Base-by-base conservation (phyloP, 2,329 filamentous ascomycete species). In the Pyricularia sp. region DNA sequence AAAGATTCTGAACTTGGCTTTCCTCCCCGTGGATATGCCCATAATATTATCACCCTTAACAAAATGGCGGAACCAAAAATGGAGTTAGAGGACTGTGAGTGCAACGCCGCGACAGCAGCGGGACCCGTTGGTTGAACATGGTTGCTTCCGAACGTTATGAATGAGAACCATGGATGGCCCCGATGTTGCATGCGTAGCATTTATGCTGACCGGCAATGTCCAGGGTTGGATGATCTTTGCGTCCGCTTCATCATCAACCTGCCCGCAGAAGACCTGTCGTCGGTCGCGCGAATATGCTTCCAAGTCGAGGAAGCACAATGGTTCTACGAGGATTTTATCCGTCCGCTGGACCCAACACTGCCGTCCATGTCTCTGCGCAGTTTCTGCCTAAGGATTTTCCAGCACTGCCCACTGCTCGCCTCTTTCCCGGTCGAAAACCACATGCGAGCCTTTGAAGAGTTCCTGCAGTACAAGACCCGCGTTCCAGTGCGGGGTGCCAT, bases 241-340 rank as follows among this genome's bases (percentile, higher is more conserved):
- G 94, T 97, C 78, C 93, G 96, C 78, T 99, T 99, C 81, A 94
- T 99, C 77, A 93, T 98, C 80, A 98, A 99, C 81, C 87, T 98
- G 71, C 95, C 96, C 64, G 86, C 92, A 72, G 93, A 95, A 79
- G 95, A 99, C 79, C 87, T 98, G 65, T 89, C 90, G 73, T 93
- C 92, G 2, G 92, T 97, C 69, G 92, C 93, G 77, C 91, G 95
- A 77, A 95, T 99, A 80, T 98, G 94, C 81, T 99, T 99, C 79
- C 94, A 98, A 81, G 92, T 99, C 74, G 95, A 99, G 80, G 96
- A 99, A 81, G 95, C 95, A 75, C 96, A 99, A 88, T 99, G 95
- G 95, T 99, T 97, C 81, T 99, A 99, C 87, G 95, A 99, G 84
- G 95, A 99, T 80, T 99, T 99, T 78, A 93, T 99, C 78, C 92